phyloP scores from a whole-genome alignment of 2,329 filamentous ascomycete genomes.

The Curvularia verruculosa region DNA sequence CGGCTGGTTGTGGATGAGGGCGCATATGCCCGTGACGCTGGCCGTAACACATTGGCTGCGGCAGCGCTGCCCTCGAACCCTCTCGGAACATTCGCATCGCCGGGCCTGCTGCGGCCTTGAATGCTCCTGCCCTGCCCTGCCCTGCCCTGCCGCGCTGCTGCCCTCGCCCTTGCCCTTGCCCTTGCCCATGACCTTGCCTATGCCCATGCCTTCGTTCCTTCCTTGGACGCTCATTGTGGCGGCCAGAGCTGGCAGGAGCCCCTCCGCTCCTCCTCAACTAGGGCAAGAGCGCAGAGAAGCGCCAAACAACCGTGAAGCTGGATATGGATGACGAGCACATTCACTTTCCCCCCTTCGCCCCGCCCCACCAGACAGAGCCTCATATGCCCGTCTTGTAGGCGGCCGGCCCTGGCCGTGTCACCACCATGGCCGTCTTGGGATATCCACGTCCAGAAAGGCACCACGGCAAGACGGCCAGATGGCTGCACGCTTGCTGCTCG shows the following conservation, averaged over 20 bases:
- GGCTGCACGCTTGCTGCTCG: constrained; percentile 34
- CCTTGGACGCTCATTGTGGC: no score
- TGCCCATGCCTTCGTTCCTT: no score
- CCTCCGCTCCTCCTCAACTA: no score
- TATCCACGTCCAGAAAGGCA: constrained; percentile 26
- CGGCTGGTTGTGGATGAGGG: constrained; percentile 19
- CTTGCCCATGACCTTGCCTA: no score
- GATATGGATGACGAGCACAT: no score
- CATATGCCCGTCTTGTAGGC: constrained; percentile 28
- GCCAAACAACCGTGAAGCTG: no score
- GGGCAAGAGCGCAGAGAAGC: no score
- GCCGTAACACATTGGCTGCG: constrained; percentile 38
- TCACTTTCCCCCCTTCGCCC: no score
- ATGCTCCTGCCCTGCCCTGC: constrained; percentile 44
- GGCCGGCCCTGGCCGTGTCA: constrained; percentile 36
- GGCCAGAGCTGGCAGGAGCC: no score
- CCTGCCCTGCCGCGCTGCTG: no score
- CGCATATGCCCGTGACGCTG: constrained; percentile 32
- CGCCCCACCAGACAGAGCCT: background rate
- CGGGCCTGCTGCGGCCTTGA: constrained; percentile 47
- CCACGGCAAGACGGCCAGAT: constrained; percentile 24
- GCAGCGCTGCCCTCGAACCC: constrained; percentile 27
- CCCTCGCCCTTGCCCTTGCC: no score
- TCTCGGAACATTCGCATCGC: constrained; percentile 34
- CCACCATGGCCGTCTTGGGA: constrained; percentile 41